Base-by-base conservation (phyloP, 208 protist species). In the Crithidia mellificae region DNA sequence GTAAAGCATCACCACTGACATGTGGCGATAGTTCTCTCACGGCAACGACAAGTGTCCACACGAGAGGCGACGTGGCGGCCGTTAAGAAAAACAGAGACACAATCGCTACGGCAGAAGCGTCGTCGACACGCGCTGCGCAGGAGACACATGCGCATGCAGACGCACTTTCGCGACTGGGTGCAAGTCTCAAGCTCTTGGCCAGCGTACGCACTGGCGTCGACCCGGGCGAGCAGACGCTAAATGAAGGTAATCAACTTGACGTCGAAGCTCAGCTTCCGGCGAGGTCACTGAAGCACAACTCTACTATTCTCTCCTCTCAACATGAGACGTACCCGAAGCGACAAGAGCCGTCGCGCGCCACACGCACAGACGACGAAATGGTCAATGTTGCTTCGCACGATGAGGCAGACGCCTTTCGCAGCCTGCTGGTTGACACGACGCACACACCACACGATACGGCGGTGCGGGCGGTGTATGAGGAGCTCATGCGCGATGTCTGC, bases 381-480 rank as follows among this genome's bases (percentile, higher is more conserved):
- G n/a, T 8, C 53, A 30, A 6, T 22, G 6, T 14, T 29, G 20
- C 20, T 11, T 19, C 34, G 12, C 44, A 8, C 11, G 63, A 49
- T 32, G 46, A 39, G 19, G 36, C 25, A 0, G 55, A 41, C 9
- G 62, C 56, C 15, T 64, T 70, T 32, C 70, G 57, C 14, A 80
- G 74, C 44, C 51, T 80, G 2, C 34, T 80, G 43, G 58, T 64
- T 2, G 51, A 65, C 49, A 62, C 63, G 7, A 80, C 74, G 8
- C 74, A 74, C 68, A 80, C 74, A 2, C 46, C 61, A 2, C 59
- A 34, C 55, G 78, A 90, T 44, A 41, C 39, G 1, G 59, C 56
- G 4, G 77, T 87, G 72, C 86, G 83, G 15, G 36, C 44, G 2
- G 61, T 70, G 1, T 91, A 88, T 44, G 81, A 91, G 24, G 57